Percentiles rank a stretch among this genome's conserved stretches.
Evolutionary conservation across 306 rosid genomes (phyloP).

Genomic region (Acacia confusa): DNA sequence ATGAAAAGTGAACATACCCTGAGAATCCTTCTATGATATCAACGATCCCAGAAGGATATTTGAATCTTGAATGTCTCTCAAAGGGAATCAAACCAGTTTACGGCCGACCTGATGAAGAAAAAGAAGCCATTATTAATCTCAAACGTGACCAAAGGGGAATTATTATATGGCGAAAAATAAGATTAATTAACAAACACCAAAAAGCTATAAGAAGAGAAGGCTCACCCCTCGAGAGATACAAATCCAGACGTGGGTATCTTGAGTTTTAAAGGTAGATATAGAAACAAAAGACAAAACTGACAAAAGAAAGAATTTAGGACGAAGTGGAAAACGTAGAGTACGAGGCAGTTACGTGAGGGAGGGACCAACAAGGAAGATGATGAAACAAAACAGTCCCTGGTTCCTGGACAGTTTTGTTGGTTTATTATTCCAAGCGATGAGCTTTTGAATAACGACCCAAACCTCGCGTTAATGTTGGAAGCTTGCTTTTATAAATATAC

Average conservation of each 20-base stretch:
- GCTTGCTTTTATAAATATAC: neutral
- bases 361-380: neutral
- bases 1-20: neutral
- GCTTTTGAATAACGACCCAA: neutral
- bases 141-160: neutral
- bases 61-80: neutral
- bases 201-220: neutral
- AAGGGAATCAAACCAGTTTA: neutral
- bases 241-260: neutral
- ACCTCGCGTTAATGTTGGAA: neutral
- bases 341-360: constrained; percentile 27
- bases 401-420: neutral
- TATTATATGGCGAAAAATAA: neutral
- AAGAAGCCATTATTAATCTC: neutral
- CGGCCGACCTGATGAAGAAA: constrained; percentile 4
- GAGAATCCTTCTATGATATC: neutral
- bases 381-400: constrained; percentile 30
- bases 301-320: neutral
- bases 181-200: constrained; percentile 1
- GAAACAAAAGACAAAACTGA: neutral
- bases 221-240: neutral
- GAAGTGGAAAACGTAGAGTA: constrained; percentile 26
- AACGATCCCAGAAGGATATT: neutral
- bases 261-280: neutral
- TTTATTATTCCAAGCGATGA: neutral